Base-by-base conservation (phyloP, 176 grass and related monocot genomes). In the Chloris gayana region DNA sequence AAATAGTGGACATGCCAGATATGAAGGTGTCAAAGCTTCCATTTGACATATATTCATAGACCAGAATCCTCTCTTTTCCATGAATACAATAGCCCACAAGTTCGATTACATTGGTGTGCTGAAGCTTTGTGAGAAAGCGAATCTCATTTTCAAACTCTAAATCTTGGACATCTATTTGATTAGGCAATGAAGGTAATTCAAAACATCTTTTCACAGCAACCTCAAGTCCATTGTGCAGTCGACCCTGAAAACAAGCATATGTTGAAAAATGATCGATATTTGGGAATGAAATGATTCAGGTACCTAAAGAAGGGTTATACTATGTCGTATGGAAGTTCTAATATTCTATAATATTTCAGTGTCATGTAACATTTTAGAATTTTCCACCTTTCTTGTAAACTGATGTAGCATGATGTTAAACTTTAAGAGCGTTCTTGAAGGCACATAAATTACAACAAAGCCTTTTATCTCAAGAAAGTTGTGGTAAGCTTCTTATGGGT, bases 31-130 rank as follows among this genome's bases (percentile, higher is more conserved):
- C 71, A 0, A 87, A 50, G 64, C 85, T 82, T 82, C 79, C 64
- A 38, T 71, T 82, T 18, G 32, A 6, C 53, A 87, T 87, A 38
- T 87, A 77, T 53, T 87, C 85, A 61, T 77, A 87, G 53, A 87
- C 66, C 54, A 87, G 67, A 50, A 87, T 64, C 56, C 56, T 87
- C 77, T 87, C 53, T 13, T 14, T 22, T 82, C 47, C 58, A 19
- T 85, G 39, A 56, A 61, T 60, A 59, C 47, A 75, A 14, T 24
- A 82, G 42, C 83, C 83, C 30, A 86, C 30, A 64, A 90, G 67
- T 13, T 63, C 78, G 15, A 83, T 53, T 69, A 90, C 53, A 56
- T 83, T 86, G 1, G 21, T 75, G 31, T 85, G 88, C 19, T 86
- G 79, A 86, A 86, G 83, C 30, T 70, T 79, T 3, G 25, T 12